phyloP scores from a whole-genome alignment of 164 flowering plant genomes.

The Houttuynia cordata region DNA sequence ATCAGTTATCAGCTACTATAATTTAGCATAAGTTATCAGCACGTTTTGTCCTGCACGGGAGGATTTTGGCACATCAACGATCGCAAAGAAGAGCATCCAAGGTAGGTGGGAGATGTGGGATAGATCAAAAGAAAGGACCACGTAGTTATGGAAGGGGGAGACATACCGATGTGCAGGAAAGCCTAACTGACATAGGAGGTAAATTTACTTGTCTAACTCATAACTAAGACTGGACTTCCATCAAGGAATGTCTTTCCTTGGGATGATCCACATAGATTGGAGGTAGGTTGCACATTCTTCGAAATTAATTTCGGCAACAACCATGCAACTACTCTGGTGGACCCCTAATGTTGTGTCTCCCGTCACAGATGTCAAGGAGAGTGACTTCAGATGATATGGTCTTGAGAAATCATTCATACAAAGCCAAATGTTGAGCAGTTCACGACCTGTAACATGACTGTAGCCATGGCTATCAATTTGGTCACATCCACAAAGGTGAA shows the following conservation, averaged over 20 bases:
- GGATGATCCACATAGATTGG: background rate
- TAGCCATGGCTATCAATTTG: no score
- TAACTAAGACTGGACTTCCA: background rate
- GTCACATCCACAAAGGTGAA: no score
- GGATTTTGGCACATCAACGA: no score
- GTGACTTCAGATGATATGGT: background rate
- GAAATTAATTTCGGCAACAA: constrained; percentile 15
- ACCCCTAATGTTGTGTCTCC: constrained; percentile 9
- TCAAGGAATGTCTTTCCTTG: background rate
- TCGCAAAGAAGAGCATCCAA: background rate
- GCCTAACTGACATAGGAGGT: background rate
- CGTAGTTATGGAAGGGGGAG: background rate
- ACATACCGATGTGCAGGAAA: background rate
- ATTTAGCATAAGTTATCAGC: no score
- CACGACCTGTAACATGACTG: no score
- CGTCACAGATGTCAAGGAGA: background rate
- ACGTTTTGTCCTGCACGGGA: no score
- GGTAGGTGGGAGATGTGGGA: background rate
- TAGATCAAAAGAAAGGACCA: background rate
- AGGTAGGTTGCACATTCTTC: constrained; percentile 2
- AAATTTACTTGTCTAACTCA: background rate
- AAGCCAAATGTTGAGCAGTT: background rate
- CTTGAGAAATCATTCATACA: background rate
- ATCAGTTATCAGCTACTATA: no score
- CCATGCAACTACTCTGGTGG: constrained; percentile 16